A percentile compares a stretch with the other conserved stretches of the same genome.
Conservation (phyloP, 1,284 basidiomycete species). For the Naganishia sp. region DNA sequence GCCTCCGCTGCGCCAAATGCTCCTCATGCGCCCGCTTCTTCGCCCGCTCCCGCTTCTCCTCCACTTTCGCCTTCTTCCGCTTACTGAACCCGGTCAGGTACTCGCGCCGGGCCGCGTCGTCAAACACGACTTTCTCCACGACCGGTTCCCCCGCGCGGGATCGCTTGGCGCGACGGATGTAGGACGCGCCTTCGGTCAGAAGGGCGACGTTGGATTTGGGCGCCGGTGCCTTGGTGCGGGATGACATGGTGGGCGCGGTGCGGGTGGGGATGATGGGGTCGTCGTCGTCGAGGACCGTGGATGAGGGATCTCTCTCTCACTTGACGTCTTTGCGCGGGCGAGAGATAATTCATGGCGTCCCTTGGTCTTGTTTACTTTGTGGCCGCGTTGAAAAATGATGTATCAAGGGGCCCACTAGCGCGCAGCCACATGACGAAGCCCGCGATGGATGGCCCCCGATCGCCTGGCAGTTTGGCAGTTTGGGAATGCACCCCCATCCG, state of each 20-base stretch:
- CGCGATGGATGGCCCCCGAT: too few relatives aligned
- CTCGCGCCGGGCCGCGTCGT: slow-evolving; percentile 49
- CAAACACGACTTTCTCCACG: slow-evolving; percentile 55
- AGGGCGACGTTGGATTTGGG: slow-evolving; percentile 51
- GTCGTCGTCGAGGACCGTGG: background rate
- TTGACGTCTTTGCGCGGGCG: too few relatives aligned
- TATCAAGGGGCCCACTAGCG: background rate
- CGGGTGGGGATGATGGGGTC: background rate
- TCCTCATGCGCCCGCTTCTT: slow-evolving; percentile 51
- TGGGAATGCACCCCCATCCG: too few relatives aligned
- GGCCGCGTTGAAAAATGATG: background rate
- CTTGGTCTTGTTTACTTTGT: slow-evolving; percentile 7
- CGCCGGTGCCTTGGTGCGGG: background rate
- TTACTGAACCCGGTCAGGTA: slow-evolving; percentile 55
- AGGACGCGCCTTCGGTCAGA: slow-evolving; percentile 52
- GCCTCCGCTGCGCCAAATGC: slow-evolving; percentile 48
- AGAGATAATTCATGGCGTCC: background rate
- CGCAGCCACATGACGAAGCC: background rate
- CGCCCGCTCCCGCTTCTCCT: slow-evolving; percentile 47
- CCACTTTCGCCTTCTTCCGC: slow-evolving; percentile 54
- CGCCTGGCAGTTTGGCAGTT: too few relatives aligned
- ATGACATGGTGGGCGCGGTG: slow-evolving; percentile 8
- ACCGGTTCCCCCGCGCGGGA: slow-evolving; percentile 44
- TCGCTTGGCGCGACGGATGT: slow-evolving; percentile 52
- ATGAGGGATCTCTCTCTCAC: background rate